phyloP scores from a whole-genome alignment of 805 yeast genomes.

The Starmerella stellata region DNA sequence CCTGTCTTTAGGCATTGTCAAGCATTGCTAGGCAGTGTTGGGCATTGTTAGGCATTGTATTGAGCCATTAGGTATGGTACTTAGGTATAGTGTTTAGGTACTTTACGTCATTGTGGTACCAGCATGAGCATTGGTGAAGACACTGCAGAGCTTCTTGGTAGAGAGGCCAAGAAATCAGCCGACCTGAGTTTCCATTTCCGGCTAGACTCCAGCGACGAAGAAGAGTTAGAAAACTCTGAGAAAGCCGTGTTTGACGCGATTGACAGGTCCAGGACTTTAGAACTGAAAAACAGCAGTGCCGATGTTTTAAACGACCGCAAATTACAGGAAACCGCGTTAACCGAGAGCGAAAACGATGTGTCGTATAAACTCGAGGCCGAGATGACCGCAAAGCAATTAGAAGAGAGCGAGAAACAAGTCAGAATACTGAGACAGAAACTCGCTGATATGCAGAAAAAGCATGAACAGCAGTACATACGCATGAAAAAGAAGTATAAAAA shows the following conservation, averaged over 20 bases:
- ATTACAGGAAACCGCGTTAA: no score
- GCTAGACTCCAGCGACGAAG: not conserved
- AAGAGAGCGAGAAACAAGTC: slow-evolving; percentile 1
- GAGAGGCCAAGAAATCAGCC: not conserved
- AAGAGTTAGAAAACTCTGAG: no score
- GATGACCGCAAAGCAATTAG: not conserved
- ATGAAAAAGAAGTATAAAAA: slow-evolving; percentile 1
- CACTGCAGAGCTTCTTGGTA: not conserved
- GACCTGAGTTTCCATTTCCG: not conserved
- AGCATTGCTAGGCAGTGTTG: no score
- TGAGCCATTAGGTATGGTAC: no score
- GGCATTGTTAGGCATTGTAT: no score
- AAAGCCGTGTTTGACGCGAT: no score
- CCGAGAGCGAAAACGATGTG: not conserved
- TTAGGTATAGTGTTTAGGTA: no score
- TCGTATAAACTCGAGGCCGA: not conserved
- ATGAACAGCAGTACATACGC: not conserved
- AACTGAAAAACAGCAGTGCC: not conserved
- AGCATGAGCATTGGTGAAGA: not conserved
- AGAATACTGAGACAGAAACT: slow-evolving; percentile 1
- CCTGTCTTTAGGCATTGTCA: no score
- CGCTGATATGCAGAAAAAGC: not conserved
- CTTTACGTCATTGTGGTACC: no score
- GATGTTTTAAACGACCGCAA: no score
- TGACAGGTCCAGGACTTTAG: not conserved